Base-by-base conservation (phyloP, 345 rosid species). In the Salix dunnii region DNA sequence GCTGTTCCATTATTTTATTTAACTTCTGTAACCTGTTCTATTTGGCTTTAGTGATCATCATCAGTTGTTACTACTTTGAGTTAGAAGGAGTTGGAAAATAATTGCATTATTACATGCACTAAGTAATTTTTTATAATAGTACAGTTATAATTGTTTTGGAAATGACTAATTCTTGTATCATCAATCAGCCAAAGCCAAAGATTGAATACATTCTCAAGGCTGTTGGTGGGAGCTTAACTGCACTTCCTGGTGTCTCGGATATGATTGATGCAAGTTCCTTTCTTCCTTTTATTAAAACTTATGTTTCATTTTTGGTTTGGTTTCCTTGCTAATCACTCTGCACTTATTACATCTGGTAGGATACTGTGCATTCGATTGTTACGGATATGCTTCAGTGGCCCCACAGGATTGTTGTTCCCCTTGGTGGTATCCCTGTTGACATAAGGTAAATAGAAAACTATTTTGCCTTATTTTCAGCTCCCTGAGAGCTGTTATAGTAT, bases 361-460 rank as follows among this genome's bases (percentile, higher is more conserved):
- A 96, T 81, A 92, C 94, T 1, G 97, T 96, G 79, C 49, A 94
- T 74, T 70, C 98, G 33, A 96, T 96, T 70, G 92, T 96, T 65
- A 82, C 84, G 73, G 97, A 96, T 77, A 96, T 83, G 97, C 98
- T 96, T 79, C 97, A 96, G 83, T 96, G 98, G 99, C 99, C 99
- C 43, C 97, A 92, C 83, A 91, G 98, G 87, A 94, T 96, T 78
- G 97, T 94, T 84, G 98, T 96, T 74, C 99, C 99, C 65, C 82
- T 96, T 74, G 99, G 99, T 78, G 99, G 97, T 78, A 82, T 88
- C 65, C 90, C 92, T 75, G 96, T 91, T 79, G 99, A 96, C 82
- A 76, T 80, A 14, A 94, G 98, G 99, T 94, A 77, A 76, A 46
- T 23, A 78, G 73, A 13, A 38, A 46, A 9, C 74, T 38, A 27